Evolutionary conservation across 176 grass and related monocot species (phyloP).

Genomic region (Eremochloa ophiuroides): DNA sequence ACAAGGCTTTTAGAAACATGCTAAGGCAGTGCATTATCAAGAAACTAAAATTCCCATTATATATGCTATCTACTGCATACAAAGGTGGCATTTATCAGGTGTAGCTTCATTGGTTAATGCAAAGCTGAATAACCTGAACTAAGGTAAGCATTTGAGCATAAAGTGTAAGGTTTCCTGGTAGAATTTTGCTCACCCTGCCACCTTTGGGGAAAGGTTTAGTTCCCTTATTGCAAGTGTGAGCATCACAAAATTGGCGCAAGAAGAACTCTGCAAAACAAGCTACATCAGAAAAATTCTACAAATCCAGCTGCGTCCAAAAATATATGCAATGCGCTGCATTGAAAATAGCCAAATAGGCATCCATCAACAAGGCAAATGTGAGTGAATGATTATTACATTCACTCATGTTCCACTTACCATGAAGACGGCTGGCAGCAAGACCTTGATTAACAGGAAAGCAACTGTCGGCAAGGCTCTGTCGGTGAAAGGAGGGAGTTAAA

Average conservation of each 20-base stretch:
- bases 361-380: background rate
- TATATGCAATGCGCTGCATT: slow-evolving; percentile 42
- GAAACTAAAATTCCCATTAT: background rate
- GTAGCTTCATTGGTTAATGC: background rate
- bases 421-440: slow-evolving; percentile 65
- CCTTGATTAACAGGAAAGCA: slow-evolving; percentile 95
- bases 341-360: slow-evolving; percentile 24
- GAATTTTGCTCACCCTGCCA: slow-evolving; percentile 65
- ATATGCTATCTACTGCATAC: background rate
- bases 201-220: slow-evolving; percentile 84
- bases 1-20: background rate
- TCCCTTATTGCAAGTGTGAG: slow-evolving; percentile 65
- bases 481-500: slow-evolving; percentile 18
- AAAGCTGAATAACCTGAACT: background rate
- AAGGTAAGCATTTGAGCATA: background rate
- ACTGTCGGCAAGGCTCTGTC: slow-evolving; percentile 85
- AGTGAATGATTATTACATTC: slow-evolving; percentile 17
- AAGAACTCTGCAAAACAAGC: slow-evolving; percentile 78
- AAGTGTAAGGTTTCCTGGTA: background rate
- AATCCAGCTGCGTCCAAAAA: slow-evolving; percentile 34
- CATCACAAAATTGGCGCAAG: slow-evolving; percentile 92
- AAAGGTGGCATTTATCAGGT: background rate
- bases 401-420: slow-evolving; percentile 44
- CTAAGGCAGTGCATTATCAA: background rate
- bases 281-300: slow-evolving; percentile 34